Base-by-base conservation (phyloP, 805 yeast species). In the Metschnikowia santaceciliae region DNA sequence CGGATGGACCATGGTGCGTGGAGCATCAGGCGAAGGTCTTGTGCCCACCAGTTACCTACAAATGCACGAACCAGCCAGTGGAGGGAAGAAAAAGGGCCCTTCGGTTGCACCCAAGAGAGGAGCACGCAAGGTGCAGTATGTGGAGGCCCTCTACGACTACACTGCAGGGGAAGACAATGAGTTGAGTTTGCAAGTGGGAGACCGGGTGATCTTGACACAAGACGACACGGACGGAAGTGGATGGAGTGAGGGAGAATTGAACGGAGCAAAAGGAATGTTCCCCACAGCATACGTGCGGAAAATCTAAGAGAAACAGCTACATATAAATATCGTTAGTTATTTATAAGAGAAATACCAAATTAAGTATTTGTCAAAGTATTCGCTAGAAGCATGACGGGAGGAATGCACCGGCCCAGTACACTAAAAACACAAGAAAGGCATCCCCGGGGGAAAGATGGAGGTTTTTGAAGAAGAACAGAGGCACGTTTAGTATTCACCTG, bases 201-300 rank as follows among this genome's bases (percentile, higher is more conserved):
- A 92, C 54, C 75, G 74, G 49, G 80, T 94, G 17, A 76, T 78
- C 10, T 77, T 94, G 11, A 61, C 87, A 0, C 75, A 72, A 39
- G 83, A 78, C 30, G 78, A 74, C 56, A 64, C 68, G 3, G 88
- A 83, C 46, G 87, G 85, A 47, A 88, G 86, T 57, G 99, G 99
- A 0, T 94, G 99, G 99, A 91, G 97, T 1, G 87, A 84, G 58
- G 98, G 97, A 11, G 92, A 88, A 63, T 52, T 86, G 6, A 73
- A 81, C 55, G 94, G 92, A 0, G 56, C 54, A 6, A 72, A 70
- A 17, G 96, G 96, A 1, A 64, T 86, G 49, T 84, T 88, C 67
- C 98, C 98, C 5, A 83, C 94, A 0, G 75, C 86, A 54, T 91
- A 91, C 65, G 84, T 82, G 47, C 70, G 68, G 55, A 68, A 63